Evolutionary conservation across 495 filamentous ascomycete species (phyloP).

Genomic region (Aspergillus diversus): DNA sequence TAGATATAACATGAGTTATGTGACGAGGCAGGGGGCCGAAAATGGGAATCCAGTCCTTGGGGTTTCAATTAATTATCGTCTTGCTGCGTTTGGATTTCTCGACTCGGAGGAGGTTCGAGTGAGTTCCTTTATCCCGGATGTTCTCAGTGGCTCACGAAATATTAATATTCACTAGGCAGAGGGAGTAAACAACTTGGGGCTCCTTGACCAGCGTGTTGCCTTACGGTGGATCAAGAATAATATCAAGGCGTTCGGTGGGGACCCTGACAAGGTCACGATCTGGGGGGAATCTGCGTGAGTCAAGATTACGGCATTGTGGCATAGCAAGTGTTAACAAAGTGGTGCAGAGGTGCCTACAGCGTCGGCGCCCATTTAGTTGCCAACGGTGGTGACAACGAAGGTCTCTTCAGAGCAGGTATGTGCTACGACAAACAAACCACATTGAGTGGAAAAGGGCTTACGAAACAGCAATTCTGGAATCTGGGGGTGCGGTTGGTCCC

Average conservation of each 20-base stretch:
- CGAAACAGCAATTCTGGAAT: constrained; percentile 67
- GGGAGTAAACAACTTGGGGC: constrained; percentile 51
- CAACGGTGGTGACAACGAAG: constrained; percentile 40
- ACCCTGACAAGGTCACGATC: constrained; percentile 65
- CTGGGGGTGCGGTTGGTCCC: constrained; percentile 52
- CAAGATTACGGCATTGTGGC: not conserved
- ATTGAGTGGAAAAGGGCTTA: not conserved
- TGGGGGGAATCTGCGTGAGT: constrained; percentile 70
- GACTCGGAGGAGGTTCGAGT: constrained; percentile 52
- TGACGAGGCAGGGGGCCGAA: constrained; percentile 36
- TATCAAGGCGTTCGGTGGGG: constrained; percentile 56
- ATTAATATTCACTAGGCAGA: constrained; percentile 30
- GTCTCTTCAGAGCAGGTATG: constrained; percentile 41
- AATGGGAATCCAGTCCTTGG: constrained; percentile 65
- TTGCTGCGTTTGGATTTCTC: constrained; percentile 73
- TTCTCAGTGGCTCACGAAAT: not conserved
- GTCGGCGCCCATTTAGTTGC: constrained; percentile 42
- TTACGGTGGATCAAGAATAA: constrained; percentile 56
- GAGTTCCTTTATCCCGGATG: constrained; percentile 5
- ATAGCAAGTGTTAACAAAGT: not conserved
- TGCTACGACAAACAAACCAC: not conserved
- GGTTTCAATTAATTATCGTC: constrained; percentile 76
- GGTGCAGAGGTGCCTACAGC: constrained; percentile 39
- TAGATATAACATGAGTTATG: constrained; percentile 44
- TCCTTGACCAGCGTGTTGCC: constrained; percentile 55